phyloP scores from a whole-genome alignment of 2,329 filamentous ascomycete genomes.

The Alternaria sp. region DNA sequence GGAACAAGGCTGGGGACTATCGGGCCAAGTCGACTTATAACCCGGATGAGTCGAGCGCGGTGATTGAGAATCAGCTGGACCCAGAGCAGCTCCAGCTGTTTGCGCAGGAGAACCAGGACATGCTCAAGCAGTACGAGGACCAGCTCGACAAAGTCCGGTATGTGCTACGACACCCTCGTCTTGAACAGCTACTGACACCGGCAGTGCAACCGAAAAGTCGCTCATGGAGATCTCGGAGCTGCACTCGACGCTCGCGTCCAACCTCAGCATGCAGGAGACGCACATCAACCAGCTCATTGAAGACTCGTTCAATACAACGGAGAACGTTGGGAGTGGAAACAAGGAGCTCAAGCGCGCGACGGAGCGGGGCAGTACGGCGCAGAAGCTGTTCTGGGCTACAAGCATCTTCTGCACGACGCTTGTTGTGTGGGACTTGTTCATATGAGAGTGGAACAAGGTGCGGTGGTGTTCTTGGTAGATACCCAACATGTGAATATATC shows the following conservation, averaged over 20 bases:
- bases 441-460: constrained; percentile 41
- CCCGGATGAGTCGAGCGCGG: constrained; percentile 36
- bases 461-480: constrained; percentile 11
- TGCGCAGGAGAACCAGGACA: constrained; percentile 89
- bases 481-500: constrained; percentile 20
- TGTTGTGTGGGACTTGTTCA: constrained; percentile 60
- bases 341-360: constrained; percentile 86
- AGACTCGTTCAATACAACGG: constrained; percentile 81
- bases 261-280: constrained; percentile 84
- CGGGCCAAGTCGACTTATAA: constrained; percentile 33
- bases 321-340: constrained; percentile 90
- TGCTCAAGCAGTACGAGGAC: constrained; percentile 93
- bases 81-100: constrained; percentile 92
- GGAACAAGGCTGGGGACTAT: constrained; percentile 32
- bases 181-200: constrained; percentile 25
- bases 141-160: constrained; percentile 95
- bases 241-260: constrained; percentile 86
- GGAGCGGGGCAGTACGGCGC: constrained; percentile 61
- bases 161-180: constrained; percentile 46
- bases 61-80: constrained; percentile 70
- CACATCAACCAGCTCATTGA: constrained; percentile 88
- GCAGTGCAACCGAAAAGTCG: constrained; percentile 85
- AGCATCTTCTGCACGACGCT: constrained; percentile 57
- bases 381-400: constrained; percentile 59
- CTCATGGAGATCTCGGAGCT: constrained; percentile 92